Base-by-base conservation (phyloP, 495 filamentous ascomycete species). In the Durotheca rogersii region DNA sequence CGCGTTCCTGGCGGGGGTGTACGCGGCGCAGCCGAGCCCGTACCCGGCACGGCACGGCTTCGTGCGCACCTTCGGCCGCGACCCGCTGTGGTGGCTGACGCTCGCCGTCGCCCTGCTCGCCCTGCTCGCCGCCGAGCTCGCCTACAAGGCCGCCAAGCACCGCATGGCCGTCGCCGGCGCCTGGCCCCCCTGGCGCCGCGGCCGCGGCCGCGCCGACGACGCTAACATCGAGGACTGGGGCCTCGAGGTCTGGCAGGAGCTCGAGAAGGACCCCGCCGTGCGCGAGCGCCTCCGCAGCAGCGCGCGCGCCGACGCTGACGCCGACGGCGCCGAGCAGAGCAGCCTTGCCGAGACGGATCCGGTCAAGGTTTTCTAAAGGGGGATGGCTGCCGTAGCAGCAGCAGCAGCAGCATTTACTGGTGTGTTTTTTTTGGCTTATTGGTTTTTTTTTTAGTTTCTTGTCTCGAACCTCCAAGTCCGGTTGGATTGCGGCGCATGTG, bases 71-170 rank as follows among this genome's bases (percentile, higher is more conserved):
- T 89, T 86, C 37, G 90, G 90, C 14, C 71, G 70, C 43, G 86
- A 88, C 56, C 72, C 82, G 10, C 71, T 78, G 6, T 94, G 90
- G 84, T 95, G 90, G 90, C 67, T 80, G 2, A 80, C 83, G 4
- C 72, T 91, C 5, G 66, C 90, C 7, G 56, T 60, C 20, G 52
- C 68, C 0, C 47, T 74, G 1, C 47, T 65, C 10, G 51, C 67
- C 0, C 63, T 75, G 11, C 54, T 64, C 11, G 41, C 57, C 2
- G 19, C 68, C 2, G 71, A 75, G 39, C 47, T 72, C 3, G 53
- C 56, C 9, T 66, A 67, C 55, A 68, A 62, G 27, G 56, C 61
- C 1, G 41, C 64, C 6, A 72, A 72, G 52, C 61, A 65, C 12
- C 64, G 47, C 30, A 29, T 75, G 42, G 46, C 71, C 33, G 36